Base-by-base conservation (phyloP, 129 eudicot genomes). In the Escallonia herrerae region DNA sequence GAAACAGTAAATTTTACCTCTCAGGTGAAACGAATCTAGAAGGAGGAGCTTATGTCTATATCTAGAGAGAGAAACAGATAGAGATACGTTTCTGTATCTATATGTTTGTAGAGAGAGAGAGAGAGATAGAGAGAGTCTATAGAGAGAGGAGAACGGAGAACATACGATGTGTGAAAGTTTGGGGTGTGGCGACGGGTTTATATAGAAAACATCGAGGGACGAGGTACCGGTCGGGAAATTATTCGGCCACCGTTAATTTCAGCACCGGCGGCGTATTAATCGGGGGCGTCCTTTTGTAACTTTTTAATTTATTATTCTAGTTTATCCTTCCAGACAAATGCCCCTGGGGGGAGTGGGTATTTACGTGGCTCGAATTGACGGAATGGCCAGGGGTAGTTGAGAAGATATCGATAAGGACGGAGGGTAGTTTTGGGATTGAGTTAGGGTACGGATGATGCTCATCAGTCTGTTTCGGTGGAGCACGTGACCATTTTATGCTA, bases 141-240 rank as follows among this genome's bases (percentile, higher is more conserved):
- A 22, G 33, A 22, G 33, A 22, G 33, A 22, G 33, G 33, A 22
- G 33, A 22, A 22, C 1, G 33, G 33, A 0, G 33, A 22, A 22
- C 33, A 22, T 22, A 22, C 56, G 59, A 68, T 9, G 56, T 53
- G 70, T 64, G 75, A 62, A 56, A 64, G 7, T 47, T 53, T 45
- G 47, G 43, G 43, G 47, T 39, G 71, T 49, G 58, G 59, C 11
- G 77, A 66, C 66, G 77, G 80, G 68, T 75, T 66, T 80, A 75
- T 80, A 80, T 80, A 80, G 82, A 74, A 63, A 62, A 71, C 43
- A 56, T 46, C 22, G 67, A 57, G 80, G 33, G 72, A 59, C 60
- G 13, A 11, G 60, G 43, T 13, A 41, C 72, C 60, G 71, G 68
- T 15, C 71, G 56, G 74, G 4, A 59, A 45, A 0, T 22, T 3